Evolutionary conservation across 2,329 filamentous ascomycete species (phyloP).

Genomic region (Nectriaceae sp.): DNA sequence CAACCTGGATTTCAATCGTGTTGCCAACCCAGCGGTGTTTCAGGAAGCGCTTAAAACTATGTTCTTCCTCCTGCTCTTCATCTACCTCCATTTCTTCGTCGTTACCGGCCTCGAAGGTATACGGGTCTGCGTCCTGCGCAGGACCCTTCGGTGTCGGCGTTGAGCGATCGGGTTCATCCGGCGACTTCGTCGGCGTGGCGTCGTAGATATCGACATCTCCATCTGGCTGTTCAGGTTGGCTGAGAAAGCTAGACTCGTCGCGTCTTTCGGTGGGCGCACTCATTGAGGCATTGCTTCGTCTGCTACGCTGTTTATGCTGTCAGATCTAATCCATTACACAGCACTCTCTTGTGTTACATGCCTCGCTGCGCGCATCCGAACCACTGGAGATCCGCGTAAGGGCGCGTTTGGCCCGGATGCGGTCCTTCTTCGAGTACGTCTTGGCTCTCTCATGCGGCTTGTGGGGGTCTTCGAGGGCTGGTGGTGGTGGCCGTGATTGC

Average conservation of each 20-base stretch:
- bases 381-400: slow-evolving; percentile 7
- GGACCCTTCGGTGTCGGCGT: not conserved
- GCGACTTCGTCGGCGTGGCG: no score
- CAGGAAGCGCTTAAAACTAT: slow-evolving; percentile 23
- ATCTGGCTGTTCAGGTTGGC: no score
- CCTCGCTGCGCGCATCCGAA: slow-evolving; percentile 16
- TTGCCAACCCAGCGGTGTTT: slow-evolving; percentile 32
- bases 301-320: not conserved
- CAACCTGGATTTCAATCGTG: slow-evolving; percentile 32
- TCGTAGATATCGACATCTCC: not conserved
- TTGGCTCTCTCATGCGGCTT: slow-evolving; percentile 15
- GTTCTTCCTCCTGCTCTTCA: slow-evolving; percentile 14
- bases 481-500: slow-evolving; percentile 9
- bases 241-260: no score
- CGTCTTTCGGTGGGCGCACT: no score
- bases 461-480: not conserved
- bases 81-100: slow-evolving; percentile 1
- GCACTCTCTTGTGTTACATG: slow-evolving; percentile 10
- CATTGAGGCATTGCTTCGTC: not conserved
- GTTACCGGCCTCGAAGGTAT: not conserved
- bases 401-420: slow-evolving; percentile 13
- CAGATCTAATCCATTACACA: not conserved
- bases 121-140: not conserved
- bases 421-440: slow-evolving; percentile 18
- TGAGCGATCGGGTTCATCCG: not conserved